Conservation (phyloP, 2,329 filamentous ascomycete species). For the Paraphoma chrysanthemicola region DNA sequence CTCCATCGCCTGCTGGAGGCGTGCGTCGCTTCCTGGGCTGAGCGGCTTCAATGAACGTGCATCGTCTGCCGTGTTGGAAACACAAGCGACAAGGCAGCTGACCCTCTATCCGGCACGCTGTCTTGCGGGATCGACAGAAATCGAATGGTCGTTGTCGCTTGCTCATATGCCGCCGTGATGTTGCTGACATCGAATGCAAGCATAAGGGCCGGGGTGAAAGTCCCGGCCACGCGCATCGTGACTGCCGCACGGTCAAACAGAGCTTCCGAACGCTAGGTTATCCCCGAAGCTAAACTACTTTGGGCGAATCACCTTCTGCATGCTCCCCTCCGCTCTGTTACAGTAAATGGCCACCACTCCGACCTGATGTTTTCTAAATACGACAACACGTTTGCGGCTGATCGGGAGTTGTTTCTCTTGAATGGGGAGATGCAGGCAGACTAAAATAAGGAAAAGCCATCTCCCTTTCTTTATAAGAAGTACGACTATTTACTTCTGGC, state of each 20-base stretch:
- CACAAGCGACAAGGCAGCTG: conserved; percentile 7
- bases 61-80: conserved; percentile 9
- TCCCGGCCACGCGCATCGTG: background rate
- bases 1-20: background rate
- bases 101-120: conserved; percentile 13
- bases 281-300: too few relatives aligned
- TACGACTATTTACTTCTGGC: too few relatives aligned
- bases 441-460: too few relatives aligned
- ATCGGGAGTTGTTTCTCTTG: too few relatives aligned
- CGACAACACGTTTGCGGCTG: too few relatives aligned
- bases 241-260: background rate
- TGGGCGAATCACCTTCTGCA: too few relatives aligned
- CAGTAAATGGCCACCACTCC: too few relatives aligned
- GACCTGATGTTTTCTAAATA: too few relatives aligned
- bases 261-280: background rate
- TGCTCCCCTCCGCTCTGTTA: too few relatives aligned
- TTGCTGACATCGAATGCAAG: background rate
- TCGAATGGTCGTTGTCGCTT: conserved; percentile 14
- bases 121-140: conserved; percentile 12
- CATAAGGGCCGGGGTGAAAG: background rate
- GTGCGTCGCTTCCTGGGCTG: conserved; percentile 8
- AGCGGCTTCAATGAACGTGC: conserved; percentile 12
- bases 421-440: too few relatives aligned
- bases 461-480: too few relatives aligned
- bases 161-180: conserved; percentile 10